These are phyloP conservation scores for Colletotrichum paranaense DNA, from an alignment of 2,329 filamentous ascomycete genomes.

Conservation along the genomic window DNA sequence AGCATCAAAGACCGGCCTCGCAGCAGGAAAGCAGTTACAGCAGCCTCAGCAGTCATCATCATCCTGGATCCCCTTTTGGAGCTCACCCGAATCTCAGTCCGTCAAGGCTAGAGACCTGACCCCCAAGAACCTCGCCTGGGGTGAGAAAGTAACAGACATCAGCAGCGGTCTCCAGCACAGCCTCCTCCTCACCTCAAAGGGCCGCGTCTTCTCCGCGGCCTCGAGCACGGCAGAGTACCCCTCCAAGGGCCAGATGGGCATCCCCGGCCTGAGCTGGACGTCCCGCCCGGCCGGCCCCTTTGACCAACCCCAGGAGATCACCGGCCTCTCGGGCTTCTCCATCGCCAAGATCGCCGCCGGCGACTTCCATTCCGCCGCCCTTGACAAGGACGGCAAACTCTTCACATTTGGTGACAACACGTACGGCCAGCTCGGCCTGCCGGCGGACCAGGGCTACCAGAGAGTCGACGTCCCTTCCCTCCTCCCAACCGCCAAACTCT, in stretches of 20 bases:
- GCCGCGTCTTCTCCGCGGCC: slow-evolving; percentile 90
- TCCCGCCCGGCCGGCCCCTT: slow-evolving; percentile 82
- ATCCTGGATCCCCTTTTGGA: slow-evolving; percentile 82
- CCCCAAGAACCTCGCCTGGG: slow-evolving; percentile 71
- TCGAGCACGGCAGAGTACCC: slow-evolving; percentile 84
- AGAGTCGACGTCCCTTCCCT: slow-evolving; percentile 77
- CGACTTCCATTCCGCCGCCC: slow-evolving; percentile 85
- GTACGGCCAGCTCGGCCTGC: slow-evolving; percentile 89
- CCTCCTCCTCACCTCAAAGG: slow-evolving; percentile 84
- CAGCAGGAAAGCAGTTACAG: slow-evolving; percentile 73
- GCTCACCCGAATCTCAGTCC: slow-evolving; percentile 43
- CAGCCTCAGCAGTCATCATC: slow-evolving; percentile 51
- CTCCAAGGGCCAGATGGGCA: slow-evolving; percentile 84
- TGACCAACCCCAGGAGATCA: slow-evolving; percentile 85
- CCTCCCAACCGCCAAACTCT: slow-evolving; percentile 78
- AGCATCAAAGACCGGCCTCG: slow-evolving; percentile 78
- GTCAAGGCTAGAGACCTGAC: slow-evolving; percentile 81
- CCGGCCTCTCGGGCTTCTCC: slow-evolving; percentile 75
- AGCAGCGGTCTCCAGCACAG: slow-evolving; percentile 87
- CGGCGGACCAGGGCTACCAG: slow-evolving; percentile 70
- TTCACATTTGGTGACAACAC: slow-evolving; percentile 94
- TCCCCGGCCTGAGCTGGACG: slow-evolving; percentile 84
- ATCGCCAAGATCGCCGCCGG: slow-evolving; percentile 83
- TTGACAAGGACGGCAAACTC: slow-evolving; percentile 80
- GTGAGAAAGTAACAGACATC: slow-evolving; percentile 80